phyloP scores from a whole-genome alignment of 2,329 filamentous ascomycete species.

The Aspergillus pseudoglaucus region DNA sequence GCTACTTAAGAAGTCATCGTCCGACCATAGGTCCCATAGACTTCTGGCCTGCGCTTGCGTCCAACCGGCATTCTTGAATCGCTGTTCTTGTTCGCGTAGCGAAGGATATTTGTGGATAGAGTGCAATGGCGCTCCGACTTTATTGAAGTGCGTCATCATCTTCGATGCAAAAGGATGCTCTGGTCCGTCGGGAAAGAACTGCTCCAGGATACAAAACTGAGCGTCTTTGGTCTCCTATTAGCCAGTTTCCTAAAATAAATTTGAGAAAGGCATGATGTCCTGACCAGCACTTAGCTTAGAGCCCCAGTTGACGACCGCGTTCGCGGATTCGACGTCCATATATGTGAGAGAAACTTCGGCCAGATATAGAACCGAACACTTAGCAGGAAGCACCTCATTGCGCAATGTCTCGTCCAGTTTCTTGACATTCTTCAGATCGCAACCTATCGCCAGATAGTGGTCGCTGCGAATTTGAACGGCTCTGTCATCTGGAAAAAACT shows the following conservation, averaged over 20 bases:
- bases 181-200: conserved; percentile 71
- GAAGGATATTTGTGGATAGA: conserved; percentile 66
- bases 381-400: conserved; percentile 50
- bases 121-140: conserved; percentile 70
- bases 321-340: conserved; percentile 68
- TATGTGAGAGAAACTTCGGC: conserved; percentile 90
- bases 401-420: conserved; percentile 56
- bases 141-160: conserved; percentile 78
- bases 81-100: conserved; percentile 56
- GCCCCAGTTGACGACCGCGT: conserved; percentile 74
- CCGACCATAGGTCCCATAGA: conserved; percentile 78
- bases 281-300: conserved; percentile 61
- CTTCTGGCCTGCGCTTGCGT: conserved; percentile 54
- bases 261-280: conserved; percentile 14
- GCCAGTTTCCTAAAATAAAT: neutral
- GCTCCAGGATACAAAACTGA: conserved; percentile 80
- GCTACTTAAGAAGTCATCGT: conserved; percentile 57
- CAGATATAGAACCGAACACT: conserved; percentile 66
- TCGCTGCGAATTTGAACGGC: conserved; percentile 56
- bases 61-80: conserved; percentile 69
- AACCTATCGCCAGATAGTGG: conserved; percentile 72
- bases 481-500: conserved; percentile 24
- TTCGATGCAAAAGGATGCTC: conserved; percentile 78
- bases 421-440: conserved; percentile 65
- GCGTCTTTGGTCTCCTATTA: conserved; percentile 40